Conservation (phyloP, 495 filamentous ascomycete species). For the Talaromyces wortmannii region DNA sequence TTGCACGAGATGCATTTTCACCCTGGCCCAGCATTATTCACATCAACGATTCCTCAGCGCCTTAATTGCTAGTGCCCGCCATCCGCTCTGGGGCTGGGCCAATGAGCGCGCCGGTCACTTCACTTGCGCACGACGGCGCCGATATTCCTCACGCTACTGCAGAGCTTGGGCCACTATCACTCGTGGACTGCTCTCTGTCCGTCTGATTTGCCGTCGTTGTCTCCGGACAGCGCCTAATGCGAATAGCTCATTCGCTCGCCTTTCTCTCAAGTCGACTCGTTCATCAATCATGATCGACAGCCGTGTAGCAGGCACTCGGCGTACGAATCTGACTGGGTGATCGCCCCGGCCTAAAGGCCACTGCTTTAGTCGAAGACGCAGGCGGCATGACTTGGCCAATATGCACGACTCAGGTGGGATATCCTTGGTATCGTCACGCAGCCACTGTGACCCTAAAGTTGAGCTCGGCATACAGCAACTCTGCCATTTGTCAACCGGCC, state of each 20-base stretch:
- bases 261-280: neutral
- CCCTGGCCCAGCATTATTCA: neutral
- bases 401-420: neutral
- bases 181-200: neutral
- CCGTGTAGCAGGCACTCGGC: neutral
- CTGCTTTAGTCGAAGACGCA: neutral
- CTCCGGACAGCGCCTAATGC: neutral
- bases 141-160: constrained; percentile 5
- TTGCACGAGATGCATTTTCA: neutral
- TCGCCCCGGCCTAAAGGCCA: neutral
- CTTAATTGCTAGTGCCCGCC: neutral
- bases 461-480: neutral
- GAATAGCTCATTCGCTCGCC: neutral
- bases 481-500: neutral
- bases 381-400: neutral
- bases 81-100: neutral
- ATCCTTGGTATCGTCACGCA: neutral
- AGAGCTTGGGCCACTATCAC: constrained; percentile 3
- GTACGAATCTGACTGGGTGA: neutral
- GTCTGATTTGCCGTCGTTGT: neutral
- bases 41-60: neutral
- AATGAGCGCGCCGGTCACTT: neutral
- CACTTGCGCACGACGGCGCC: neutral
- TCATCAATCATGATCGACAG: constrained; percentile 1
- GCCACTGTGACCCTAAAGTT: constrained; percentile 3